These are phyloP conservation scores for Gleditsia sinensis DNA, from an alignment of 306 rosid genomes.

Conservation along the genomic window DNA sequence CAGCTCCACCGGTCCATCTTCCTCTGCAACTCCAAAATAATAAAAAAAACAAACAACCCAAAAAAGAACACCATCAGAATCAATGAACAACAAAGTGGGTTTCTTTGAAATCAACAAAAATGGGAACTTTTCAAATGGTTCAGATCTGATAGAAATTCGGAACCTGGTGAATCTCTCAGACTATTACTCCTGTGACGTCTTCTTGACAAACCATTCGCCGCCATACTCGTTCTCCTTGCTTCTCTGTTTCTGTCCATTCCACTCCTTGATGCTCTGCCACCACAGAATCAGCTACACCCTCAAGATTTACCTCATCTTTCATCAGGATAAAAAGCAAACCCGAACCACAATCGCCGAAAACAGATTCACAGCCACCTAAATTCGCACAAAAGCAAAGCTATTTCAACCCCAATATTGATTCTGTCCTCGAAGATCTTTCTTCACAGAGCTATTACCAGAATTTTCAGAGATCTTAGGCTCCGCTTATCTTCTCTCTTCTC, in stretches of 20 bases:
- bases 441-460: conserved; percentile 1
- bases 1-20: conserved; percentile 80
- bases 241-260: conserved; percentile 92
- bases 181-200: conserved; percentile 77
- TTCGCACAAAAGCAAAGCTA: conserved; percentile 2
- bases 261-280: conserved; percentile 13
- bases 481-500: conserved; percentile 33
- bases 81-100: neutral
- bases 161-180: conserved; percentile 96
- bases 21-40: conserved; percentile 51
- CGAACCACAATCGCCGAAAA: conserved; percentile 43
- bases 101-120: no score
- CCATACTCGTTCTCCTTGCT: conserved; percentile 66
- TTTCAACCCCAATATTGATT: conserved; percentile 25
- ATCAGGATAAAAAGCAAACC: conserved; percentile 27
- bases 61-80: conserved; percentile 12
- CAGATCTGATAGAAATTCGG: conserved; percentile 65
- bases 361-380: conserved; percentile 18
- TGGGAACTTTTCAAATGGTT: neutral
- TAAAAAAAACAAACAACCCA: neutral
- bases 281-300: conserved; percentile 44
- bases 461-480: conserved; percentile 48
- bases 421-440: conserved; percentile 8
- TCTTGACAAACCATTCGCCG: conserved; percentile 75
- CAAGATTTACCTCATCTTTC: conserved; percentile 45